Evolutionary conservation across 1,139 yeast genomes (phyloP).

Genomic region (Pneumocystis canis): DNA sequence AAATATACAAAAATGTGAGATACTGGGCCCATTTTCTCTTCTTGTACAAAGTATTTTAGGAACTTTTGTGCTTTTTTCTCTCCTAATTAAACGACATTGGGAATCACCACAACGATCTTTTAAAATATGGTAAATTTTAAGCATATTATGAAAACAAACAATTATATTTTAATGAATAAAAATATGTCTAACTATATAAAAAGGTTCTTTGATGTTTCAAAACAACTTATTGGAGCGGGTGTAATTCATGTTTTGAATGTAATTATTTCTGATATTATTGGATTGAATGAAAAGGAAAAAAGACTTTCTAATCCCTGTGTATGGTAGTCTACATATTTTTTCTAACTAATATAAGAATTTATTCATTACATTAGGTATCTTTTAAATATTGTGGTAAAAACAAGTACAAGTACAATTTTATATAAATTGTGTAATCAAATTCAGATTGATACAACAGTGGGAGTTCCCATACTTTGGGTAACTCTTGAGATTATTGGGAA

Average conservation of each 20-base stretch:
- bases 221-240: not conserved
- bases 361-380: not conserved
- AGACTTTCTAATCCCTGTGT: not conserved
- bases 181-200: not conserved
- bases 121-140: not conserved
- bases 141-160: not conserved
- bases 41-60: slow-evolving; percentile 41
- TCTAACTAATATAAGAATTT: not conserved
- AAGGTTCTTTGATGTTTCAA: not conserved
- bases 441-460: not conserved
- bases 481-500: not conserved
- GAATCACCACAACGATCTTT: slow-evolving; percentile 5
- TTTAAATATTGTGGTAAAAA: not conserved
- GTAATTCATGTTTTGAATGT: not conserved
- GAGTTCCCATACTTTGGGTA: not conserved
- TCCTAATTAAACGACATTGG: slow-evolving; percentile 52
- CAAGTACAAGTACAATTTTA: not conserved
- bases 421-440: not conserved
- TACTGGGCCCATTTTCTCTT: slow-evolving; percentile 32
- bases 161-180: not conserved
- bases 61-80: slow-evolving; percentile 52
- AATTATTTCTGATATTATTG: not conserved
- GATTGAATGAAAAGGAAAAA: not conserved
- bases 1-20: slow-evolving; percentile 24
- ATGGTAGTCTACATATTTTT: not conserved